These are phyloP conservation scores for Mucor mucedo DNA, from an alignment of 371 early-diverging fungal species.

Conservation along the genomic window DNA sequence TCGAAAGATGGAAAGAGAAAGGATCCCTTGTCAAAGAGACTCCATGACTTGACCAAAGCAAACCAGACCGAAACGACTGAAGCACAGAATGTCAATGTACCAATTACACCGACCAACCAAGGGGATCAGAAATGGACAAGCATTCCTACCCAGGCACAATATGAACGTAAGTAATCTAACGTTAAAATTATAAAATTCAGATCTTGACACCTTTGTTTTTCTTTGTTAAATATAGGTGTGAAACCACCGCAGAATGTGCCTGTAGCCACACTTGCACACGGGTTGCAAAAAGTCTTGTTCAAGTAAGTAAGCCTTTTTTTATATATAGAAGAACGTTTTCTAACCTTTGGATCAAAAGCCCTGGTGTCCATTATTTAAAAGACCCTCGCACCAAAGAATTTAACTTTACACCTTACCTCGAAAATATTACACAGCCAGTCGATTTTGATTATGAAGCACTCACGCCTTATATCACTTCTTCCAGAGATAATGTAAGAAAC, in stretches of 20 bases:
- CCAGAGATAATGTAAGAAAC: constrained; percentile 66
- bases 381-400: constrained; percentile 80
- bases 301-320: constrained; percentile 51
- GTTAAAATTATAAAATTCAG: too few relatives aligned
- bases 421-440: constrained; percentile 75
- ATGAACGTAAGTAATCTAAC: constrained; percentile 7
- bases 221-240: constrained; percentile 17
- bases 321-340: background rate
- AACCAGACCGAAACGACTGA: background rate
- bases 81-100: background rate
- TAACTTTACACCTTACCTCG: constrained; percentile 82
- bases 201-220: too few relatives aligned
- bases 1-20: background rate
- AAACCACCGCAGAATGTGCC: constrained; percentile 22
- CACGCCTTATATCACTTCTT: constrained; percentile 80
- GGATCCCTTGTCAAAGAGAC: background rate
- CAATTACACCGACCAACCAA: background rate
- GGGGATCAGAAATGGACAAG: constrained; percentile 2
- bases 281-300: constrained; percentile 82
- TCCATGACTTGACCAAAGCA: background rate
- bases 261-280: constrained; percentile 71
- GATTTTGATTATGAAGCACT: constrained; percentile 83
- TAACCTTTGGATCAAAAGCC: constrained; percentile 45
- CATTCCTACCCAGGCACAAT: background rate
- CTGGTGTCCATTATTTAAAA: constrained; percentile 85